Base-by-base conservation (phyloP, 495 filamentous ascomycete genomes). In the Parathielavia appendiculata region DNA sequence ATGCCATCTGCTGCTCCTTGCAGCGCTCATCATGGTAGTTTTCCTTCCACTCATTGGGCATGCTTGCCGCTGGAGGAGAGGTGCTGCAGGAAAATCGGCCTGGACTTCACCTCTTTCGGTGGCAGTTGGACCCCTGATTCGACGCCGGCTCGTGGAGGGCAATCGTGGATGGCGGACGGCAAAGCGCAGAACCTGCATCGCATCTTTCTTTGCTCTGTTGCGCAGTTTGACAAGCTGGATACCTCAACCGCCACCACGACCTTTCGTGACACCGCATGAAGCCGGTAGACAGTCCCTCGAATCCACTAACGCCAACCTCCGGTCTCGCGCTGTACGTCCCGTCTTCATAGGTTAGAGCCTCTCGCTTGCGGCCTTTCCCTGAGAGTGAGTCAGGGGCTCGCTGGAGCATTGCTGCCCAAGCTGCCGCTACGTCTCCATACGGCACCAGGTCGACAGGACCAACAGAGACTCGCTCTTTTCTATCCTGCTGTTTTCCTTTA, bases 391-490 rank as follows among this genome's bases (percentile, higher is more conserved):
- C 67, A 72, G 73, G 75, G 68, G 65, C 64, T 62, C 54, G 59
- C 59, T 62, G 68, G 70, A 74, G 74, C 73, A 76, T 78, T 76
- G 76, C 75, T 78, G 76, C 76, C 76, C 76, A 78, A 78, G 60
- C 41, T 60, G 62, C 64, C 59, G 56, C 61, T 63, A 50, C 36
- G 34, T 23, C 45, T 13, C 49, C 56, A 22, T 45, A 45, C 51
- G 20, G 38, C 56, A 34, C 55, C 56, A 14, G 47, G 48, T 48
- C 56, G 52, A 34, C 48, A 45, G 34, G 26, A 16, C 6, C 48
- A 12, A 22, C 56, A 44, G 47, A 26, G 17, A 7, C 30, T 17
- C 12, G 10, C 19, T 38, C 40, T 56, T 34, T 32, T 19, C 17
- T n/a, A 7, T 51, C 10, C 35, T 51, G 38, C 40, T 32, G 34